Percentiles rank a stretch among this genome's conserved stretches.
Conservation (phyloP, 2,329 filamentous ascomycete genomes). For the Fusarium sp. region DNA sequence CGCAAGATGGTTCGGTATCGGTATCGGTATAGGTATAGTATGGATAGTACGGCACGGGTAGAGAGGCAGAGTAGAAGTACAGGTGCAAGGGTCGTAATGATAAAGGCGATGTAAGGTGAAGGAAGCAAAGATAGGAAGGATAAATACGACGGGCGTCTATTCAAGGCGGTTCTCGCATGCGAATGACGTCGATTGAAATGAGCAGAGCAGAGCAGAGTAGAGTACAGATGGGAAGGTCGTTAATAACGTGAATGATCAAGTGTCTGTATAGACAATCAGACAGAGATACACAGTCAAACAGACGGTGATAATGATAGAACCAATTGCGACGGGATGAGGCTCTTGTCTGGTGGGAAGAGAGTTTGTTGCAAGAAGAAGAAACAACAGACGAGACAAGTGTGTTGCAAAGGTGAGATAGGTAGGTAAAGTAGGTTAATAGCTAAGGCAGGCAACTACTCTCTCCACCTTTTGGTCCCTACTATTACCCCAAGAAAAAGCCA, state of each 20-base stretch:
- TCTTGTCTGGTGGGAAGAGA: constrained; percentile 1
- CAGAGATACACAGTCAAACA: not conserved
- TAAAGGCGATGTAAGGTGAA: not conserved
- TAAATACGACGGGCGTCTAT: constrained; percentile 16
- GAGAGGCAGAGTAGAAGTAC: not conserved
- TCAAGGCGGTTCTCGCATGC: constrained; percentile 17
- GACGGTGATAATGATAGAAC: constrained; percentile 15
- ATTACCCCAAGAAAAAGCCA: constrained; percentile 24
- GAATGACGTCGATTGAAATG: constrained; percentile 36
- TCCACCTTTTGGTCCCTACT: constrained; percentile 25
- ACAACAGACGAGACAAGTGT: constrained; percentile 19
- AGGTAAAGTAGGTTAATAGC: constrained; percentile 5
- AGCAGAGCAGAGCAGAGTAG: not conserved
- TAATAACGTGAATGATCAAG: not conserved
- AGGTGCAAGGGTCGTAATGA: not conserved
- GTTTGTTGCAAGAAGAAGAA: constrained; percentile 38
- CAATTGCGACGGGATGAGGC: constrained; percentile 30
- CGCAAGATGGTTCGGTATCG: constrained; percentile 33
- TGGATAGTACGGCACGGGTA: not conserved
- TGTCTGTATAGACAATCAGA: constrained; percentile 11
- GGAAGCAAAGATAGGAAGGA: constrained; percentile 1
- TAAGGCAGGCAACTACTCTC: constrained; percentile 10
- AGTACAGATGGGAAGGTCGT: not conserved
- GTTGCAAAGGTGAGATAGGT: constrained; percentile 22
- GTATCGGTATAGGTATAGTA: constrained; percentile 9